Base-by-base conservation (phyloP, 2,329 filamentous ascomycete genomes). In the Fusarium neocosmosporiellum region DNA sequence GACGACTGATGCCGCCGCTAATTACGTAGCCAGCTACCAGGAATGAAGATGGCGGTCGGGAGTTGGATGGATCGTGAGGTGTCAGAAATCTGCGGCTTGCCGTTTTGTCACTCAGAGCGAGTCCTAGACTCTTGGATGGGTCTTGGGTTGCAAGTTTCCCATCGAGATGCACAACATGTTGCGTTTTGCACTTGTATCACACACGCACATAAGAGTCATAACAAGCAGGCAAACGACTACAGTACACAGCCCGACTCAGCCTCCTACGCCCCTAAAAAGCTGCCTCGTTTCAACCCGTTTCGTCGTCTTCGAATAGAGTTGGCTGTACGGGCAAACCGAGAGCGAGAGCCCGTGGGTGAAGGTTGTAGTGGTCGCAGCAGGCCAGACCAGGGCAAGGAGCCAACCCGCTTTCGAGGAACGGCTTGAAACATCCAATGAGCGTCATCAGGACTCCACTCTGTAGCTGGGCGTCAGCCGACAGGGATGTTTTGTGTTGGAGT, bases 321-420 rank as follows among this genome's bases (percentile, higher is more conserved):
- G 57, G 41, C 33, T 63, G 58, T 62, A 71, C 71, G 58, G 58
- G 71, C 65, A 73, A 73, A 53, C 46, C 41, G 46, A 31, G 46
- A 53, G 7, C 62, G 27, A 61, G 22, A 61, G 65, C 53, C 53
- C 60, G 39, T 39, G 37, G 53, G 54, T 41, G 10, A 29, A 46
- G 24, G 31, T 67, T 63, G 62, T 73, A 74, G 65, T 74, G 71
- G 71, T 74, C 71, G 71, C 71, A 72, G 65, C 71, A 74, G 71
- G 55, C 71, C 33, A 72, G 37, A 34, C 50, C 50, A 58, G 29
- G 27, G 24, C 50, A 43, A 46, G n/a, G 55, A 59, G 59, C 63
- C 53, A 61, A 54, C 55, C 61, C 54, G 39, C 39, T 14, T 27
- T 59, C 54, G 48, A 66, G 50, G 39, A 48, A 54, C 58, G 43